Percentiles rank a stretch among this genome's conserved stretches.
Evolutionary conservation across 2,329 filamentous ascomycete species (phyloP).

Genomic region (Exophiala viscosa): DNA sequence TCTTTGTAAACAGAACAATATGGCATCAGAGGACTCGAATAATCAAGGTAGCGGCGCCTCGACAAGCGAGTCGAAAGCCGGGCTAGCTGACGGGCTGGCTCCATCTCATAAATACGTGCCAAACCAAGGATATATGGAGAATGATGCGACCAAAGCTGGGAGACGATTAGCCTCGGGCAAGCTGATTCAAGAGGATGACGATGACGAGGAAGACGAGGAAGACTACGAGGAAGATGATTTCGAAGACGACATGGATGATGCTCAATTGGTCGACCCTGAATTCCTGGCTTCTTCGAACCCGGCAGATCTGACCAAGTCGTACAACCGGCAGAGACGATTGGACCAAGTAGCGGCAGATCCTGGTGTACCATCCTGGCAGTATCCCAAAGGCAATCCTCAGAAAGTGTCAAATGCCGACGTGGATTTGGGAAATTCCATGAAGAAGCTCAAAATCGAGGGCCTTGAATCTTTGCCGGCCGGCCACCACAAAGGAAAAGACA

Average conservation of each 20-base stretch:
- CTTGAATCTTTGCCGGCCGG: conserved; percentile 18
- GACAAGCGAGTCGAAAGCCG: not conserved
- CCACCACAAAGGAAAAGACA: conserved; percentile 53
- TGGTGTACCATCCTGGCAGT: conserved; percentile 52
- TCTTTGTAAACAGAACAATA: not conserved
- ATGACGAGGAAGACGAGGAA: conserved; percentile 46
- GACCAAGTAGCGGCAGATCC: conserved; percentile 51
- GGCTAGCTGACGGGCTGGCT: conserved; percentile 43
- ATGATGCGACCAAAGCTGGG: conserved; percentile 30
- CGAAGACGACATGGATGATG: conserved; percentile 56
- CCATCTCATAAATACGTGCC: conserved; percentile 49
- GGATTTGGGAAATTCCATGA: conserved; percentile 62
- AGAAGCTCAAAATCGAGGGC: conserved; percentile 76
- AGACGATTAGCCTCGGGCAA: conserved; percentile 29
- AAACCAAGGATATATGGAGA: conserved; percentile 47
- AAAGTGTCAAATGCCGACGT: conserved; percentile 73
- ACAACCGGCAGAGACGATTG: conserved; percentile 76
- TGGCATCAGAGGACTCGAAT: not conserved
- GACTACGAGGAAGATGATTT: conserved; percentile 57
- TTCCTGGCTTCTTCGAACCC: conserved; percentile 55
- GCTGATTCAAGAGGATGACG: conserved; percentile 32
- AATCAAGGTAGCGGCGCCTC: not conserved
- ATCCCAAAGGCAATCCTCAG: conserved; percentile 71
- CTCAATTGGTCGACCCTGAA: conserved; percentile 54
- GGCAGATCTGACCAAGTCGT: conserved; percentile 74